A percentile compares a stretch with the other conserved stretches of the same genome.
Conservation (phyloP, 345 rosid genomes). For the Psidium friedrichsthalianum region DNA sequence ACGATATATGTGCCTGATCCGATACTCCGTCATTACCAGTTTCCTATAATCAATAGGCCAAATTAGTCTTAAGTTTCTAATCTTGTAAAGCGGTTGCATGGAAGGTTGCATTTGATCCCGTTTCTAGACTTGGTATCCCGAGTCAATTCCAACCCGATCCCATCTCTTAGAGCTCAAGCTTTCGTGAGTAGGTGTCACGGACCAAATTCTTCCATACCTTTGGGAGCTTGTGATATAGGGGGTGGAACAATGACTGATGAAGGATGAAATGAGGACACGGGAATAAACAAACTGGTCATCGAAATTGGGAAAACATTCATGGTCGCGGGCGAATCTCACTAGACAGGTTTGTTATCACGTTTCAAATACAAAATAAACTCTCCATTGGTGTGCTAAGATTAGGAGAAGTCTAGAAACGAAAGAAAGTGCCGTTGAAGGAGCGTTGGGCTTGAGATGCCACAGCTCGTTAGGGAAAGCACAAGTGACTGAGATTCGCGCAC, state of each 20-base stretch:
- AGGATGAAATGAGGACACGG: neutral
- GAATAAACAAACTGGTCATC: no score
- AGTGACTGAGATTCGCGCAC: no score
- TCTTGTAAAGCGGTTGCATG: neutral
- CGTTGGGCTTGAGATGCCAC: no score
- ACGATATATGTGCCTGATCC: neutral
- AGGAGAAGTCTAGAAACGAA: no score
- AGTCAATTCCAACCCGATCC: neutral
- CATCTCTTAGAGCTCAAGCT: neutral
- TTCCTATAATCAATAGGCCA: neutral
- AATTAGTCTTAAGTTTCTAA: neutral
- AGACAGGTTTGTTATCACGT: no score
- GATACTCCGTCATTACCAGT: neutral
- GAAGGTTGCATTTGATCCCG: neutral
- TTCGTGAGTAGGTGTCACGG: neutral
- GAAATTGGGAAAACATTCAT: no score
- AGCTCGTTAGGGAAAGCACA: no score
- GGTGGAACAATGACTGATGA: neutral
- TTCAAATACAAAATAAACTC: no score
- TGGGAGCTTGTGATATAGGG: neutral
- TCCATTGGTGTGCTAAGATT: no score
- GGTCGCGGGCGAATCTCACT: no score
- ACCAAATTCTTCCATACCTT: neutral
- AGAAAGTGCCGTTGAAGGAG: no score
- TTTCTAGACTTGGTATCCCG: neutral